A percentile compares a stretch with the other conserved stretches of the same genome.
phyloP scores from a whole-genome alignment of 305 asterid species.

The Fraxinus greggii region DNA sequence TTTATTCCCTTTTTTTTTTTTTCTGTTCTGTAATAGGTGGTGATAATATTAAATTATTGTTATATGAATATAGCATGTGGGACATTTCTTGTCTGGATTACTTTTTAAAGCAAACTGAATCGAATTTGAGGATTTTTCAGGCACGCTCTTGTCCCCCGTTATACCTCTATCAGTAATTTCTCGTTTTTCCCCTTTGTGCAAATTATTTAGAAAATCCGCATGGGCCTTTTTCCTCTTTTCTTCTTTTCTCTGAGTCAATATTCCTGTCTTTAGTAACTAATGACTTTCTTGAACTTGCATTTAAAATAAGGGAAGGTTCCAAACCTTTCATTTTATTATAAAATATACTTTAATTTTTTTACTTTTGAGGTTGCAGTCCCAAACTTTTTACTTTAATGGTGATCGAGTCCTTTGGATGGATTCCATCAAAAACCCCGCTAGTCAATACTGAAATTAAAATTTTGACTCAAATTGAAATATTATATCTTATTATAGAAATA shows the following conservation, averaged over 20 bases:
- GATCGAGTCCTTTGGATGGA: too few species aligned
- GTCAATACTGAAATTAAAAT: too few species aligned
- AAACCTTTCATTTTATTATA: too few species aligned
- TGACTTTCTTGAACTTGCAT: background rate
- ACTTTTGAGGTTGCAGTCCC: too few species aligned
- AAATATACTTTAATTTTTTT: too few species aligned
- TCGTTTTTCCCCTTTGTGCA: conserved; percentile 9
- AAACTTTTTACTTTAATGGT: too few species aligned
- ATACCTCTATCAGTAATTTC: conserved; percentile 8
- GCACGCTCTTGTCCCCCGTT: conserved; percentile 67
- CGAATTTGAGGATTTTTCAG: conserved; percentile 72
- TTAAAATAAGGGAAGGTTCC: too few species aligned
- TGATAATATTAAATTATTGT: conserved; percentile 19
- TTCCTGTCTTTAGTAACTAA: background rate
- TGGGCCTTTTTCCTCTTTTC: background rate
- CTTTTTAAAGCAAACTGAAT: conserved; percentile 57
- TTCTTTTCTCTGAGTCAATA: background rate
- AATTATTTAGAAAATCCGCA: conserved; percentile 14
- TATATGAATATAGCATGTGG: conserved; percentile 20
- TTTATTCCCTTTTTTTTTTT: conserved; percentile 7
- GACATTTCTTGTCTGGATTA: conserved; percentile 24
- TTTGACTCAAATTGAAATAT: too few species aligned
- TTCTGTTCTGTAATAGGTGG: background rate
- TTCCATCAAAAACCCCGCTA: too few species aligned
- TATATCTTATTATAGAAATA: too few species aligned